Conservation (phyloP, 441 rosid species). For the Hura crepitans region DNA sequence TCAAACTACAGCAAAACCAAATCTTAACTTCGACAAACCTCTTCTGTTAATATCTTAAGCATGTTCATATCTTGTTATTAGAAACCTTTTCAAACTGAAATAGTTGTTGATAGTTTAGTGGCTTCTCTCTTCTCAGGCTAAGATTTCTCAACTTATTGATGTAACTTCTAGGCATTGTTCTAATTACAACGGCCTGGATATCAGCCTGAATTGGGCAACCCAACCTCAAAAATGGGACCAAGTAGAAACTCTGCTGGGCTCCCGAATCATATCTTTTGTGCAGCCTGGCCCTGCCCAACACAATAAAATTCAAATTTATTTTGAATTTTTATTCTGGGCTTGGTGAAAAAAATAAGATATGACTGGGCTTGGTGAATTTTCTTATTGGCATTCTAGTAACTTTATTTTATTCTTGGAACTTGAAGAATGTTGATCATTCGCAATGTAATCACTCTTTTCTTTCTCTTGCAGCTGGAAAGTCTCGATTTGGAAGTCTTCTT, state of each 20-base stretch:
- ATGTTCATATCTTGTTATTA: not conserved
- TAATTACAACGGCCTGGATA: not conserved
- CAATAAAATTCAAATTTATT: too few relatives aligned
- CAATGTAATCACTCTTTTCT: slow-evolving; percentile 3
- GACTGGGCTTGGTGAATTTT: slow-evolving; percentile 8
- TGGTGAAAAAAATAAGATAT: too few relatives aligned
- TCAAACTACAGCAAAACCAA: not conserved
- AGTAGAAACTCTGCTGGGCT: too few relatives aligned
- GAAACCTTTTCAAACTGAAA: not conserved
- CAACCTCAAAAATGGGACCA: not conserved
- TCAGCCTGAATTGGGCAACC: not conserved
- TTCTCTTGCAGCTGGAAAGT: slow-evolving; percentile 57
- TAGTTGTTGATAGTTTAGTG: not conserved
- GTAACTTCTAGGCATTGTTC: not conserved
- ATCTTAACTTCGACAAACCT: not conserved
- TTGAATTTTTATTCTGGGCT: too few relatives aligned
- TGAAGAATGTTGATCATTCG: slow-evolving; percentile 4
- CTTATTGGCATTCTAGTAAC: slow-evolving; percentile 2
- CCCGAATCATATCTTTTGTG: not conserved
- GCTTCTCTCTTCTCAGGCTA: not conserved
- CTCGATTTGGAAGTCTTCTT: slow-evolving; percentile 76
- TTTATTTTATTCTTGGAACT: not conserved
- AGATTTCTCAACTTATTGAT: not conserved
- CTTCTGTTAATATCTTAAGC: not conserved
- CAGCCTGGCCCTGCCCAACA: not conserved